Conservation (phyloP, 495 filamentous ascomycete species). For the Aspergillus sclerotiicarbonarius region DNA sequence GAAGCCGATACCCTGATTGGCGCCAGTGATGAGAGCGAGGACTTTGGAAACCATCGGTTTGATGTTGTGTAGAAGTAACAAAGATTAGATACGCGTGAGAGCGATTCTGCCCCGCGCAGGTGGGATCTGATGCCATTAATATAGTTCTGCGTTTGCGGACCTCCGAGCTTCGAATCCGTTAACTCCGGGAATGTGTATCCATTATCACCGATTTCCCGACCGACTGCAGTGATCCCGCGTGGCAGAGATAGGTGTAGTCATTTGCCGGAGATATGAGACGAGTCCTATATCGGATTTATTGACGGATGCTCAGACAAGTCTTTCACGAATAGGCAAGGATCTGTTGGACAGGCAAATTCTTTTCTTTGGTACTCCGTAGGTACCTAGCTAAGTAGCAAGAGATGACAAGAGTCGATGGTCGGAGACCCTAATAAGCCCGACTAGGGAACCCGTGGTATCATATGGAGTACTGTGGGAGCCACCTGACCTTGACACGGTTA, state of each 20-base stretch:
- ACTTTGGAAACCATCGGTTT: conserved; percentile 3
- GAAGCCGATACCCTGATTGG: conserved; percentile 48
- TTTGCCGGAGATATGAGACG: neutral
- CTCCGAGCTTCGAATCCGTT: neutral
- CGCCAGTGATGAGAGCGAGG: conserved; percentile 43
- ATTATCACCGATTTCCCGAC: neutral
- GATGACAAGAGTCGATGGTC: too few species aligned
- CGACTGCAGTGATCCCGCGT: too few species aligned
- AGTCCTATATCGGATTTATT: neutral
- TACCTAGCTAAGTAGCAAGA: too few species aligned
- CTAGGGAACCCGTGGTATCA: too few species aligned
- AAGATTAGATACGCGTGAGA: neutral
- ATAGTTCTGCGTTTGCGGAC: neutral
- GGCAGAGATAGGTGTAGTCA: too few species aligned
- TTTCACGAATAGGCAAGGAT: too few species aligned
- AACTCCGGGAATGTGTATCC: neutral
- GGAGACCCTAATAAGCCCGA: too few species aligned
- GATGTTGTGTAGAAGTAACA: neutral
- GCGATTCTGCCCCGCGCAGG: neutral
- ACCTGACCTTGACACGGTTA: neutral
- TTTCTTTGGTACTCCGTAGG: too few species aligned
- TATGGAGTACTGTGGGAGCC: neutral
- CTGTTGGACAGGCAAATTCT: too few species aligned
- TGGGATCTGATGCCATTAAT: neutral
- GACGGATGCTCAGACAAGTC: too few species aligned